phyloP scores from a whole-genome alignment of 1,139 yeast genomes.

The Kodamaea sp. region DNA sequence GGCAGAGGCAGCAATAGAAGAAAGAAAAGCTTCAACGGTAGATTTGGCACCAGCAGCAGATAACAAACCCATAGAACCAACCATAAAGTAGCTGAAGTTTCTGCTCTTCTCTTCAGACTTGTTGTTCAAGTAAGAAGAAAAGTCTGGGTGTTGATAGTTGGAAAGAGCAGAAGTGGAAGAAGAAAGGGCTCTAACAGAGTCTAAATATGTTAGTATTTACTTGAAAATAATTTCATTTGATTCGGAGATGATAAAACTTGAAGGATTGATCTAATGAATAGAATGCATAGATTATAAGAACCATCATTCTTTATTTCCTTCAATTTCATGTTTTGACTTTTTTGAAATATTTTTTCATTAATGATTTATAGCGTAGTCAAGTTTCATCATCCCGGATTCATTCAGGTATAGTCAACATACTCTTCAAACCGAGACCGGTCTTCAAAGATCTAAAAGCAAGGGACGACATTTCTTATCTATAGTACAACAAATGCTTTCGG shows the following conservation, averaged over 20 bases:
- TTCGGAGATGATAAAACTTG: neutral
- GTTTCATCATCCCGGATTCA: neutral
- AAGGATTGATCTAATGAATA: neutral
- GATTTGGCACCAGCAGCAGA: slow-evolving; percentile 98
- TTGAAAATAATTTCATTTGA: neutral
- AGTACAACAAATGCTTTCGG: neutral
- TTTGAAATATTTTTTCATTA: neutral
- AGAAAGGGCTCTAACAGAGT: slow-evolving; percentile 30
- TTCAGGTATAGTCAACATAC: slow-evolving; percentile 21
- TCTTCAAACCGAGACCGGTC: slow-evolving; percentile 45
- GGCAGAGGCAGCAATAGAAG: slow-evolving; percentile 96
- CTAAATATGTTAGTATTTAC: slow-evolving; percentile 15
- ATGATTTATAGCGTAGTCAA: neutral
- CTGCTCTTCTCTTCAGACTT: slow-evolving; percentile 69
- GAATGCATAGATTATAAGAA: neutral
- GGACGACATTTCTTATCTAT: slow-evolving; percentile 28
- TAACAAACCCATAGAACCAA: slow-evolving; percentile 91
- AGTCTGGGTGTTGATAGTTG: slow-evolving; percentile 92
- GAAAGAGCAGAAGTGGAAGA: slow-evolving; percentile 55
- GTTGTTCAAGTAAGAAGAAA: slow-evolving; percentile 74
- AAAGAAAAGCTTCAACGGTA: slow-evolving; percentile 91
- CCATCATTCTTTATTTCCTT: neutral
- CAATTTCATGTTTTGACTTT: neutral
- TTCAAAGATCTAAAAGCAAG: slow-evolving; percentile 55
- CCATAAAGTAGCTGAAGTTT: slow-evolving; percentile 94